These are phyloP conservation scores for Asterella californica DNA, from an alignment of 225 moss, liverwort and hornwort genomes.

Conservation along the genomic window DNA sequence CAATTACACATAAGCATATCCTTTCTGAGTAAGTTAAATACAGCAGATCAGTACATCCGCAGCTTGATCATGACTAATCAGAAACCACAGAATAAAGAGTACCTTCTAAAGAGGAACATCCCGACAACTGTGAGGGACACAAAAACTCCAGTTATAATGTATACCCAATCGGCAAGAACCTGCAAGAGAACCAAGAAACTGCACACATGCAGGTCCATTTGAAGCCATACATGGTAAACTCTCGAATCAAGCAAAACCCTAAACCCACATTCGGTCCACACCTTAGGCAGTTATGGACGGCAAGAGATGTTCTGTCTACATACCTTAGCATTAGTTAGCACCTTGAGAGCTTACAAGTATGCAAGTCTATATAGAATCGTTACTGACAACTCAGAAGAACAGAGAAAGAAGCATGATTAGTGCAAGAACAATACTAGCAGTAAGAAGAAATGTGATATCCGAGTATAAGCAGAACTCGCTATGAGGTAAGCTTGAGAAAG, in stretches of 20 bases:
- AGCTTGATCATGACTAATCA: too few species aligned
- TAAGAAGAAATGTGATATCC: background rate
- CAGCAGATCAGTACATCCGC: background rate
- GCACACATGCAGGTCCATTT: slow-evolving; percentile 26
- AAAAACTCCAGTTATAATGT: slow-evolving; percentile 42
- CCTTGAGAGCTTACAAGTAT: background rate
- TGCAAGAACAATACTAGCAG: background rate
- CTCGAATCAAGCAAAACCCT: background rate
- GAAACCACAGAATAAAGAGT: background rate
- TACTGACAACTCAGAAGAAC: too few species aligned
- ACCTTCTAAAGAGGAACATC: slow-evolving; percentile 13
- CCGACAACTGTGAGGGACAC: slow-evolving; percentile 43
- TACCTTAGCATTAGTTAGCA: background rate
- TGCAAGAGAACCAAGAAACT: slow-evolving; percentile 40
- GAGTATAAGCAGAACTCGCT: background rate
- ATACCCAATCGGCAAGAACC: slow-evolving; percentile 77
- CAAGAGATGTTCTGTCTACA: background rate
- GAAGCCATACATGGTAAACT: slow-evolving; percentile 11
- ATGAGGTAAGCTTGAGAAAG: background rate
- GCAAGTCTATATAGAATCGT: too few species aligned
- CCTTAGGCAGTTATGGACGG: background rate
- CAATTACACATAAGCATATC: background rate
- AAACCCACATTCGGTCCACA: background rate
- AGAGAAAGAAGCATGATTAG: too few species aligned
- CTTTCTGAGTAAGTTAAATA: background rate